Evolutionary conservation across 805 yeast genomes (phyloP).

Genomic region (Tetrapisispora iriomotensis): DNA sequence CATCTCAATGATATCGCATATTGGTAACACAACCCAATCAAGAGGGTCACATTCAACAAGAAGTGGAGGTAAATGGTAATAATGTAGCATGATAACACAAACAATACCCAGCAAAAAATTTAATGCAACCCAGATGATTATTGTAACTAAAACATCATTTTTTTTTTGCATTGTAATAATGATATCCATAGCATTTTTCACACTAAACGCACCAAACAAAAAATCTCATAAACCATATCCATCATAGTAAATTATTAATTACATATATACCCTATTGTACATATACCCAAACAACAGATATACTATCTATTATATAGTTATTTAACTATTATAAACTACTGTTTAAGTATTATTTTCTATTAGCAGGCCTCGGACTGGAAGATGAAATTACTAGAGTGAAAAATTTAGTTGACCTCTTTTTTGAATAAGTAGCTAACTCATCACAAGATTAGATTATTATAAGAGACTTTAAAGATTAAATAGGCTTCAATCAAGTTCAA

Average conservation of each 20-base stretch:
- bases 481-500: too few species aligned
- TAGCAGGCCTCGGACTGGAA: too few species aligned
- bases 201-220: too few species aligned
- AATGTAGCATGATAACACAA: background rate
- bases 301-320: background rate
- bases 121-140: too few species aligned
- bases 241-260: background rate
- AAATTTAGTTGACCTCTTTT: too few species aligned
- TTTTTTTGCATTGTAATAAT: background rate
- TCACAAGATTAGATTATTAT: too few species aligned
- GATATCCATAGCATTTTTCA: background rate
- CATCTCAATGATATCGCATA: constrained; percentile 30
- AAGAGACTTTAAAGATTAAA: too few species aligned
- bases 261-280: background rate
- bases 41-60: constrained; percentile 23
- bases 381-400: too few species aligned
- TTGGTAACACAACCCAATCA: constrained; percentile 12
- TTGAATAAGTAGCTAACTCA: too few species aligned
- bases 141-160: too few species aligned
- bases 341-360: too few species aligned
- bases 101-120: background rate
- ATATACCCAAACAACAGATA: background rate
- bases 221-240: too few species aligned
- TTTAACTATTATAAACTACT: background rate
- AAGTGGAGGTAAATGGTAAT: constrained; percentile 25